Evolutionary conservation across 169 alveolate species (phyloP).

Genomic region (Cyclospora cayetanensis): DNA sequence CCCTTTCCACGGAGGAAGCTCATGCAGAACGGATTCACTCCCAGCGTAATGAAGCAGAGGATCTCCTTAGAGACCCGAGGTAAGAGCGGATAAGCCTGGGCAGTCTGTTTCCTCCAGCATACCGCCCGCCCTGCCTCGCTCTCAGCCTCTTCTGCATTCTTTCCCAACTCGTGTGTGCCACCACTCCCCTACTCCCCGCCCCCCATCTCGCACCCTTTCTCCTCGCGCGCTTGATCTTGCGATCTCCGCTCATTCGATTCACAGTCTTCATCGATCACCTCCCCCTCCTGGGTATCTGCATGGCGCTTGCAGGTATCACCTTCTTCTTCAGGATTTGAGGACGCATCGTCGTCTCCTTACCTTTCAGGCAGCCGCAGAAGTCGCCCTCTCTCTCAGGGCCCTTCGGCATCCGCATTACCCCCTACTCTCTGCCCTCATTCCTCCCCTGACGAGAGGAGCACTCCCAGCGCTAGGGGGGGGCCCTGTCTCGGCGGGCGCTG

Average conservation of each 20-base stretch:
- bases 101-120: too few species aligned
- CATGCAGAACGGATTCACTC: not conserved
- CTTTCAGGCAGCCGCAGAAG: constrained; percentile 74
- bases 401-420: constrained; percentile 72
- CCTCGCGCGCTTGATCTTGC: too few species aligned
- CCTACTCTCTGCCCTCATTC: constrained; percentile 37
- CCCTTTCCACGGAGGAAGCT: not conserved
- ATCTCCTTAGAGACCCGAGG: constrained; percentile 49
- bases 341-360: constrained; percentile 67
- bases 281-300: too few species aligned
- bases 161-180: too few species aligned
- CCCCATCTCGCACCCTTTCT: too few species aligned
- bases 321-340: constrained; percentile 73
- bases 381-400: constrained; percentile 60
- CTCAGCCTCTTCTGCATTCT: too few species aligned
- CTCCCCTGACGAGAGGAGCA: not conserved
- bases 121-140: too few species aligned
- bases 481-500: not conserved
- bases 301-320: constrained; percentile 73
- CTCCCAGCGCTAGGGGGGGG: not conserved
- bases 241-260: too few species aligned
- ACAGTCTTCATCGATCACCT: too few species aligned
- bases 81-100: too few species aligned
- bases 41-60: not conserved
- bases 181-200: too few species aligned